phyloP scores from a whole-genome alignment of 495 filamentous ascomycete species.

The Penicillium egyptiacum region DNA sequence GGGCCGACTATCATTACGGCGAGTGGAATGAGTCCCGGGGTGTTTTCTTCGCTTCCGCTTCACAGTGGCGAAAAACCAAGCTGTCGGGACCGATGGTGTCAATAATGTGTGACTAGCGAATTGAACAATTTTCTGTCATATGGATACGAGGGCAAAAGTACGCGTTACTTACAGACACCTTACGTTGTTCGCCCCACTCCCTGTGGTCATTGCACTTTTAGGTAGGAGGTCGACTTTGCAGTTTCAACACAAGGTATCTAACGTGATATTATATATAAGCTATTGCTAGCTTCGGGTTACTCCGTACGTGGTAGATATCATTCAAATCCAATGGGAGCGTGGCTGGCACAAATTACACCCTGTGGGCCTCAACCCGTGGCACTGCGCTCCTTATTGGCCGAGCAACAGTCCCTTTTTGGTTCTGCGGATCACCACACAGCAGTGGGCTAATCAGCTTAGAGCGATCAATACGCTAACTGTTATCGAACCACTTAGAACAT shows the following conservation, averaged over 20 bases:
- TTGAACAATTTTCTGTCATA: conserved; percentile 1
- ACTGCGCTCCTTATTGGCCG: conserved; percentile 12
- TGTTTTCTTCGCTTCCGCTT: background rate
- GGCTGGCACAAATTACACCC: background rate
- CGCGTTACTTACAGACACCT: background rate
- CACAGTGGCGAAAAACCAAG: conserved; percentile 3
- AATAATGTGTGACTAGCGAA: background rate
- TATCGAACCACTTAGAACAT: background rate
- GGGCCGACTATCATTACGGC: background rate
- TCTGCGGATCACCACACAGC: conserved; percentile 15
- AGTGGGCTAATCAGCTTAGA: conserved; percentile 12
- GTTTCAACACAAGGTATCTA: background rate
- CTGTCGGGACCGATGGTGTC: conserved; percentile 6
- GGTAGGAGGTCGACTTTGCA: background rate
- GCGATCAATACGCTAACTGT: conserved; percentile 8
- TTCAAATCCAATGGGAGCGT: background rate
- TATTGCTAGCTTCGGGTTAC: background rate
- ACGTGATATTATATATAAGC: background rate
- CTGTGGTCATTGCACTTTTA: background rate
- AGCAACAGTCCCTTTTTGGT: conserved; percentile 3
- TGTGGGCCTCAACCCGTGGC: background rate
- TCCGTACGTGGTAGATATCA: background rate
- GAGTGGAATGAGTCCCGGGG: background rate
- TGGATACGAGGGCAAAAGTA: background rate
- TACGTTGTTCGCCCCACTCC: background rate